Conservation (phyloP, 2,329 filamentous ascomycete species). For the Penicillium sp. region DNA sequence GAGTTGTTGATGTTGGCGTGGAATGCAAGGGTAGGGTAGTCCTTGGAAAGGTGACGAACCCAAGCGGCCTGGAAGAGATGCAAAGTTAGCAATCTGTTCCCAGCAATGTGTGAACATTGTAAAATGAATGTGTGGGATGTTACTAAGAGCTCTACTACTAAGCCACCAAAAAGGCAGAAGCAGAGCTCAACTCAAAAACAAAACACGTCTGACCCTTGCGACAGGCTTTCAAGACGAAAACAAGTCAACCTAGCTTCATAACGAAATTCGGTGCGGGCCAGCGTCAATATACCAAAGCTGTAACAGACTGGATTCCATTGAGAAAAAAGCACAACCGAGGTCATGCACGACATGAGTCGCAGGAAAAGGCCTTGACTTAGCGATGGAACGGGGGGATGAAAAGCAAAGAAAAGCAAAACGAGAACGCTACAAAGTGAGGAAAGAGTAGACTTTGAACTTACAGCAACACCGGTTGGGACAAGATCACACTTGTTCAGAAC, state of each 20-base stretch:
- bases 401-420: slow-evolving; percentile 14
- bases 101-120: slow-evolving; percentile 42
- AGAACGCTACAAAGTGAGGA: slow-evolving; percentile 7
- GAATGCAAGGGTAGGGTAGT: slow-evolving; percentile 92
- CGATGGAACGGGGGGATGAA: slow-evolving; percentile 50
- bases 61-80: slow-evolving; percentile 72
- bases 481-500: slow-evolving; percentile 90
- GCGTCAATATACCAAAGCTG: slow-evolving; percentile 95
- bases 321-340: slow-evolving; percentile 41
- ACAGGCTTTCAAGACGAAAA: slow-evolving; percentile 86
- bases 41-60: slow-evolving; percentile 85
- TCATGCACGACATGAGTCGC: slow-evolving; percentile 51
- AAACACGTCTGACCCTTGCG: slow-evolving; percentile 78
- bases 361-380: slow-evolving; percentile 88
- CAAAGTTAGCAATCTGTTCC: slow-evolving; percentile 33
- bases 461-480: slow-evolving; percentile 87
- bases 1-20: slow-evolving; percentile 93
- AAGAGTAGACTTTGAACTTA: slow-evolving; percentile 61
- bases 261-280: slow-evolving; percentile 67
- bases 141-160: slow-evolving; percentile 95
- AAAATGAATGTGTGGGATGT: slow-evolving; percentile 78
- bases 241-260: slow-evolving; percentile 68
- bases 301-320: slow-evolving; percentile 93
- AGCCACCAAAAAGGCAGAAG: slow-evolving; percentile 62
- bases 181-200: slow-evolving; percentile 95